Conservation (phyloP, 1,284 basidiomycete genomes). For the Sutorius eximius region DNA sequence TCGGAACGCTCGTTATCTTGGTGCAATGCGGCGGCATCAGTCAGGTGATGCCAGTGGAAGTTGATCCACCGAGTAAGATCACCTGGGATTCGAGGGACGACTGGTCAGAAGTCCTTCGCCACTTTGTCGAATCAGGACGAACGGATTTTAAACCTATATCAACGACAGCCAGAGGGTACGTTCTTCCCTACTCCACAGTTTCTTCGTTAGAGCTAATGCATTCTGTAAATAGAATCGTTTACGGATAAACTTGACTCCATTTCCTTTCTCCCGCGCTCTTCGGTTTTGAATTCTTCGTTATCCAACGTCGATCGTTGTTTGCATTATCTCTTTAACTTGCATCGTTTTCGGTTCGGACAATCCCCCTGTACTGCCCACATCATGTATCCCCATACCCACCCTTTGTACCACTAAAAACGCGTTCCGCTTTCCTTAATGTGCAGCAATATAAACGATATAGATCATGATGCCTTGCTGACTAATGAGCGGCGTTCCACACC, state of each 20-base stretch:
- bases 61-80: slow-evolving; percentile 71
- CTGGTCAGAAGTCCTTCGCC: slow-evolving; percentile 63
- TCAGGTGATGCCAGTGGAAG: slow-evolving; percentile 81
- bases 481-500: slow-evolving; percentile 2
- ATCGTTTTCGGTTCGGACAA: slow-evolving; percentile 28
- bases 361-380: slow-evolving; percentile 20
- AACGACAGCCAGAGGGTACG: slow-evolving; percentile 69
- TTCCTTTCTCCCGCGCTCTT: slow-evolving; percentile 7
- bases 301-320: slow-evolving; percentile 35
- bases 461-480: slow-evolving; percentile 20
- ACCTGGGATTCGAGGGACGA: slow-evolving; percentile 71
- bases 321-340: slow-evolving; percentile 19
- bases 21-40: slow-evolving; percentile 71
- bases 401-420: slow-evolving; percentile 28
- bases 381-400: slow-evolving; percentile 27
- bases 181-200: neutral
- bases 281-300: neutral
- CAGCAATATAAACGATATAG: slow-evolving; percentile 14
- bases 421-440: slow-evolving; percentile 16
- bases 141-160: slow-evolving; percentile 78
- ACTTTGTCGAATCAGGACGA: slow-evolving; percentile 71
- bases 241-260: slow-evolving; percentile 31
- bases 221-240: slow-evolving; percentile 32
- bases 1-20: slow-evolving; percentile 70
- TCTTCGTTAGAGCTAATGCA: slow-evolving; percentile 15